A percentile compares a stretch with the other conserved stretches of the same genome.
These are phyloP conservation scores for Fraxinus xanthoxyloides DNA, from an alignment of 305 asterid genomes.

Conservation along the genomic window DNA sequence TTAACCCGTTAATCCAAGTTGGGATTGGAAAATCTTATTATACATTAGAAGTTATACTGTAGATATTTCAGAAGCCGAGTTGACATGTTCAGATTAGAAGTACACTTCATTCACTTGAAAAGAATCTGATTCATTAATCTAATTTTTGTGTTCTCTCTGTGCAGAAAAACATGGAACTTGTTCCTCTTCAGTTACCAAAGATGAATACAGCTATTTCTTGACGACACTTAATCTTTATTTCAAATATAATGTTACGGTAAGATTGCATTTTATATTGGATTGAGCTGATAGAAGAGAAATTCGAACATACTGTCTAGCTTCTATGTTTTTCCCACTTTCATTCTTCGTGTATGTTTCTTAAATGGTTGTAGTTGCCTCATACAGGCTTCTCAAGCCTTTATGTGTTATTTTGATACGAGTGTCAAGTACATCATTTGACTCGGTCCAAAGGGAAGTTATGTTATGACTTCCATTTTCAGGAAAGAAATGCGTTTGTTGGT, in stretches of 20 bases:
- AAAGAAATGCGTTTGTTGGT: not conserved
- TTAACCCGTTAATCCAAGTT: not conserved
- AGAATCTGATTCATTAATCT: conserved; percentile 19
- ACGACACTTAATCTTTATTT: conserved; percentile 67
- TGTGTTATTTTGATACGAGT: conserved; percentile 2
- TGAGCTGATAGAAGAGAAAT: not conserved
- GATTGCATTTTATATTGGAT: conserved; percentile 26
- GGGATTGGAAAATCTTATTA: not conserved
- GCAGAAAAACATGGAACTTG: conserved; percentile 97
- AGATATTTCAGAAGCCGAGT: not conserved
- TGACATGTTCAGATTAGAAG: not conserved
- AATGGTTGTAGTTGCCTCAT: conserved; percentile 11
- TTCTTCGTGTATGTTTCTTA: not conserved
- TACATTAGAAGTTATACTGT: too few relatives aligned
- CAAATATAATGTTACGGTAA: conserved; percentile 86
- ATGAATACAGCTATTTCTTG: conserved; percentile 73
- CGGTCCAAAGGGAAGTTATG: not conserved
- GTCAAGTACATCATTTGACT: not conserved
- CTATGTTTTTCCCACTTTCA: not conserved
- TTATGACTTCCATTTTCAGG: not conserved
- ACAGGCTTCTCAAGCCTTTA: conserved; percentile 11
- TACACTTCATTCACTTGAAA: not conserved
- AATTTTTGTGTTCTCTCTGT: conserved; percentile 26
- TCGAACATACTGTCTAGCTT: not conserved
- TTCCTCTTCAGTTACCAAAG: conserved; percentile 55